phyloP scores from a whole-genome alignment of 1,139 yeast genomes.

The Nakaseomyces sp. region DNA sequence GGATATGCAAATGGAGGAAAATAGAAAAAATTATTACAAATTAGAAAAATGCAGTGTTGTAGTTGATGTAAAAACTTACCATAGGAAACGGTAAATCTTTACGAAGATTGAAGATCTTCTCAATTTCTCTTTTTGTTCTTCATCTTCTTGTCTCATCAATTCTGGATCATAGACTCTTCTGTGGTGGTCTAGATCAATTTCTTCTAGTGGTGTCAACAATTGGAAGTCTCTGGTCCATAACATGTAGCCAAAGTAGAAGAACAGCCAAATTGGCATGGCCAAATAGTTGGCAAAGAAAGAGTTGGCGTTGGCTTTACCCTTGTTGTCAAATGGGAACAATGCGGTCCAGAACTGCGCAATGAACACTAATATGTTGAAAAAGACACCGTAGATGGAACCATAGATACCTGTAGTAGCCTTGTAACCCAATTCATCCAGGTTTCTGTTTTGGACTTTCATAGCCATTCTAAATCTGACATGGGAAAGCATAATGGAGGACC shows the following conservation, averaged over 20 bases:
- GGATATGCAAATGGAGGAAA: neutral
- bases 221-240: constrained; percentile 47
- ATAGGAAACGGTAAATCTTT: constrained; percentile 12
- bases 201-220: constrained; percentile 38
- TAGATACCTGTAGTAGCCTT: constrained; percentile 55
- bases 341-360: constrained; percentile 46
- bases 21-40: too few species aligned
- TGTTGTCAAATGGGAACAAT: constrained; percentile 15
- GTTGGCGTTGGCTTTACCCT: constrained; percentile 35
- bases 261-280: constrained; percentile 49
- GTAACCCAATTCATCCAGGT: constrained; percentile 57
- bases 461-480: constrained; percentile 75
- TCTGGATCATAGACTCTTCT: constrained; percentile 63
- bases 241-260: constrained; percentile 44
- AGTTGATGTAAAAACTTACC: constrained; percentile 7
- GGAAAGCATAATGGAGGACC: constrained; percentile 70
- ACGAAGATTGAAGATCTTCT: constrained; percentile 9
- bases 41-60: too few species aligned
- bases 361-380: constrained; percentile 53
- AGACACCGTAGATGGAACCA: constrained; percentile 64
- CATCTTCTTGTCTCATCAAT: constrained; percentile 52
- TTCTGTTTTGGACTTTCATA: constrained; percentile 53
- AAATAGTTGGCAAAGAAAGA: constrained; percentile 50
- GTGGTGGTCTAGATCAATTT: constrained; percentile 56
- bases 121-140: constrained; percentile 32